These are phyloP conservation scores for Trichoderma asperelloides DNA, from an alignment of 495 filamentous ascomycete species.

Conservation along the genomic window DNA sequence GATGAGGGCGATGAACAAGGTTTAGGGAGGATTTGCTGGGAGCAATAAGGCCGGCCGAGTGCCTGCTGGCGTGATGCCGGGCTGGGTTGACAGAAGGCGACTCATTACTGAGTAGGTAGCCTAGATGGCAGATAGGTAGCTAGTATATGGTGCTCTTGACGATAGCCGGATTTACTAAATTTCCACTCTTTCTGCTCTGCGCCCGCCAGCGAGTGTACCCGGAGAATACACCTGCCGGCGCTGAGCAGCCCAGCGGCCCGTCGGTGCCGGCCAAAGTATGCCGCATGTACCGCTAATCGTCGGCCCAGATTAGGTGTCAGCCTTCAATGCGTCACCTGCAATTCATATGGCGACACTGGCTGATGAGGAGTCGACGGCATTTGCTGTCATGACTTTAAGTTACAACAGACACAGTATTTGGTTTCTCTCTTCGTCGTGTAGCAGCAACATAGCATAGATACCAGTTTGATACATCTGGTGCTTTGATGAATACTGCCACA, in stretches of 20 bases:
- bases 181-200: no score
- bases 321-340: background rate
- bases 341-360: background rate
- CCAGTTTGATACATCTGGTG: no score
- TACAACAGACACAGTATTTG: no score
- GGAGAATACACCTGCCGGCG: background rate
- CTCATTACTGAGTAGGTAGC: no score
- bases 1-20: background rate
- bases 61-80: background rate
- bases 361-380: background rate
- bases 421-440: no score
- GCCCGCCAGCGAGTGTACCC: background rate
- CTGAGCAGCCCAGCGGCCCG: background rate
- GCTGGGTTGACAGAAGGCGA: background rate
- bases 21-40: background rate
- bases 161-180: no score
- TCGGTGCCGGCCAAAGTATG: background rate
- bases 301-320: no score
- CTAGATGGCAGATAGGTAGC: no score
- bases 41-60: no score
- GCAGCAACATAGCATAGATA: no score
- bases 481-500: no score
- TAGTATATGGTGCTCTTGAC: no score
- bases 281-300: background rate
- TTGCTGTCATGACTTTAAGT: background rate